A percentile compares a stretch with the other conserved stretches of the same genome.
phyloP scores from a whole-genome alignment of 108 stramenopile species.

The Cyclotella baltica region DNA sequence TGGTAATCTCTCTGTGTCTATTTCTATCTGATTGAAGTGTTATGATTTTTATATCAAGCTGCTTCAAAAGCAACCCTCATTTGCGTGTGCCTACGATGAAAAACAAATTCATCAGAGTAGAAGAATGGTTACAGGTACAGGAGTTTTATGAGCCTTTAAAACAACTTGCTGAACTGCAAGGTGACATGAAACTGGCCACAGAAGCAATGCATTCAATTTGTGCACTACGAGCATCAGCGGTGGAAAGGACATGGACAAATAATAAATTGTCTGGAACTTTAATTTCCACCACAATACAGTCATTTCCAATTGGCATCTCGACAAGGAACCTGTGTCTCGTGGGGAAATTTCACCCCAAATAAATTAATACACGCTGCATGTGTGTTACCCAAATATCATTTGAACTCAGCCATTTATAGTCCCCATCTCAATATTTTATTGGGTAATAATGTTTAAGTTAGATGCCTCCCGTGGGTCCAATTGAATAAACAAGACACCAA shows the following conservation, averaged over 20 bases:
- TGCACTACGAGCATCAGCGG: slow-evolving; percentile 64
- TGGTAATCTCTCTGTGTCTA: no score
- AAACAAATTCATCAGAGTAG: slow-evolving; percentile 20
- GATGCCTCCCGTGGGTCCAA: background rate
- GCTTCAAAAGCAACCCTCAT: slow-evolving; percentile 65
- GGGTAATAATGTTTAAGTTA: slow-evolving; percentile 21
- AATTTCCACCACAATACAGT: slow-evolving; percentile 46
- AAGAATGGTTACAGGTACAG: slow-evolving; percentile 60
- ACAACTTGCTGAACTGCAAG: slow-evolving; percentile 73
- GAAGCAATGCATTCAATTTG: slow-evolving; percentile 71
- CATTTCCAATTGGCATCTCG: slow-evolving; percentile 72
- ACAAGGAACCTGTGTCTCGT: slow-evolving; percentile 78
- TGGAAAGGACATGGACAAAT: slow-evolving; percentile 28
- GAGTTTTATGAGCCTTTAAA: slow-evolving; percentile 53
- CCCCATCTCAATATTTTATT: background rate
- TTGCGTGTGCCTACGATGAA: slow-evolving; percentile 44
- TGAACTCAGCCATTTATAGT: background rate
- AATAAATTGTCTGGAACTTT: background rate
- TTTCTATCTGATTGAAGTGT: background rate
- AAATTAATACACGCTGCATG: background rate
- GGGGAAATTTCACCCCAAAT: slow-evolving; percentile 52
- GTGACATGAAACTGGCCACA: slow-evolving; percentile 58
- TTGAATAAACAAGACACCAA: background rate
- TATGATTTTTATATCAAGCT: slow-evolving; percentile 1
- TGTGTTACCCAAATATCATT: no score